phyloP scores from a whole-genome alignment of 768 basidiomycete genomes.

The Lactarius deliciosus region DNA sequence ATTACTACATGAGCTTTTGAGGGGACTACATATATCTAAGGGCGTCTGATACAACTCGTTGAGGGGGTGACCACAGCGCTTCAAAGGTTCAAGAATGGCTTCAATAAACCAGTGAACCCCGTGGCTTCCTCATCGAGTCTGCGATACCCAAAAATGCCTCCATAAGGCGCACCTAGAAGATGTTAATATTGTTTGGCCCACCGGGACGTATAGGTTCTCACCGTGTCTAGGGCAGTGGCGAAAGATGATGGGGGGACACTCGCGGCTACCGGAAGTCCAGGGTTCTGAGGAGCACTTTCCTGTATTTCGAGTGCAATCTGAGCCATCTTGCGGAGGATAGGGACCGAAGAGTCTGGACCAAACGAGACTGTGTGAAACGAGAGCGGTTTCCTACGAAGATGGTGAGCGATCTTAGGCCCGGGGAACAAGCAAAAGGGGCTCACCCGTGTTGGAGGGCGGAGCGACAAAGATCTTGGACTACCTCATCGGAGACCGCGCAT shows the following conservation, averaged over 20 bases:
- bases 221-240: conserved; percentile 39
- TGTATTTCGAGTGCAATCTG: conserved; percentile 50
- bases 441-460: conserved; percentile 48
- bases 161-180: conserved; percentile 48
- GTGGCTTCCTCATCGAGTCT: conserved; percentile 54
- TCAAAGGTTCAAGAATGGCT: background rate
- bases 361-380: conserved; percentile 62
- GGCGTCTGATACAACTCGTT: too few relatives aligned
- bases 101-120: conserved; percentile 47
- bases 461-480: conserved; percentile 44
- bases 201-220: background rate
- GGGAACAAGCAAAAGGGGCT: background rate
- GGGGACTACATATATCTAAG: too few relatives aligned
- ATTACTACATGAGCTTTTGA: too few relatives aligned
- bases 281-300: conserved; percentile 42
- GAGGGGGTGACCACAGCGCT: too few relatives aligned
- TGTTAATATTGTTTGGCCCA: background rate
- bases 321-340: conserved; percentile 50
- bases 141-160: conserved; percentile 59
- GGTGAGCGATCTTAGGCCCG: background rate
- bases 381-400: conserved; percentile 46
- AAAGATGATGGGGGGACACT: conserved; percentile 37
- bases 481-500: conserved; percentile 40
- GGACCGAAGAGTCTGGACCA: conserved; percentile 38
- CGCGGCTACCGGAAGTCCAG: conserved; percentile 16